Evolutionary conservation across 345 rosid genomes (phyloP).

Genomic region (Gossypium sturtianum): DNA sequence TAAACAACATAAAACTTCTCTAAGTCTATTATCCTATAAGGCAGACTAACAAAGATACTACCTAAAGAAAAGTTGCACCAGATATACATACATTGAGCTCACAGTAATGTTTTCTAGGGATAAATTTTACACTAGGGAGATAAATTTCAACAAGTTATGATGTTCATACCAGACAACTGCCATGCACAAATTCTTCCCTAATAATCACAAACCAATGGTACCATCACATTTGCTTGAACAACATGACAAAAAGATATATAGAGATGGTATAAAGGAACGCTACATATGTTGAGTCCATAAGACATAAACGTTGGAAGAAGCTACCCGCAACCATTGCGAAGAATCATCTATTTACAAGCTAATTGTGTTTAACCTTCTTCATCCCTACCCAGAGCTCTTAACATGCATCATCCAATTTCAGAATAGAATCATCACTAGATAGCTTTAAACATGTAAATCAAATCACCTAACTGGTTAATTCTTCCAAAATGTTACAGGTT

Average conservation of each 20-base stretch:
- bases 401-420: not conserved
- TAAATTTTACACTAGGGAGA: not conserved
- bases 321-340: not conserved
- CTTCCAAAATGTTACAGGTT: not conserved
- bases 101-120: not conserved
- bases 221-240: not conserved
- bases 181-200: not conserved
- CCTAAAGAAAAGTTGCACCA: not conserved
- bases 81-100: not conserved
- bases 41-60: not conserved
- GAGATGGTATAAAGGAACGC: not conserved
- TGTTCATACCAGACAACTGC: not conserved
- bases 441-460: not conserved
- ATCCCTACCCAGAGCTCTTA: not conserved
- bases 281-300: not conserved
- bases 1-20: not conserved
- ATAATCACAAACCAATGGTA: not conserved
- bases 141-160: not conserved
- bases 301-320: not conserved
- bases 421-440: not conserved
- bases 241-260: not conserved
- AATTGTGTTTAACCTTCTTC: not conserved
- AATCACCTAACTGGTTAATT: not conserved
- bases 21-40: not conserved
- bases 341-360: not conserved